Evolutionary conservation across 1,139 yeast genomes (phyloP).

Genomic region (Maudiozyma humilis): DNA sequence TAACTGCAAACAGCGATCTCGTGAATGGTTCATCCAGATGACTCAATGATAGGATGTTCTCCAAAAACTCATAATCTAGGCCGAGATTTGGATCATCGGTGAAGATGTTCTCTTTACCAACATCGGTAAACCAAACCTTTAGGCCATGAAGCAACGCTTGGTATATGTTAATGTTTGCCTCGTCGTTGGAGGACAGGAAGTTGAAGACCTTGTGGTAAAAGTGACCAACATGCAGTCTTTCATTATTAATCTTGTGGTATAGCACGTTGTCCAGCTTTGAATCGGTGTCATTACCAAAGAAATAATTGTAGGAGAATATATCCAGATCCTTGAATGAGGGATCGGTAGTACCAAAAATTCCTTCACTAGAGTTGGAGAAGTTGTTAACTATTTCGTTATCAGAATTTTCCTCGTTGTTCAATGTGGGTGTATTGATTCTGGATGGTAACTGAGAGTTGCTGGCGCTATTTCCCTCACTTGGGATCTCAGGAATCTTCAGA

Average conservation of each 20-base stretch:
- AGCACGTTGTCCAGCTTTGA: conserved; percentile 45
- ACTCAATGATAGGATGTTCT: conserved; percentile 39
- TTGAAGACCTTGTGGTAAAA: conserved; percentile 53
- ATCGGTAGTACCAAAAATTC: conserved; percentile 1
- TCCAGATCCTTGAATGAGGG: conserved; percentile 45
- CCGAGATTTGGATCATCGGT: conserved; percentile 44
- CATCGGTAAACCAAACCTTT: conserved; percentile 77
- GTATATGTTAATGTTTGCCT: conserved; percentile 63
- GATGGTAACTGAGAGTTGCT: conserved; percentile 28
- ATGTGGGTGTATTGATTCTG: conserved; percentile 26
- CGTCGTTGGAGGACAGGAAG: conserved; percentile 43
- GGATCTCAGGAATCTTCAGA: not conserved
- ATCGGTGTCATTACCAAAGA: conserved; percentile 34
- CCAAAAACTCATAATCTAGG: conserved; percentile 41
- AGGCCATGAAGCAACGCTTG: conserved; percentile 58
- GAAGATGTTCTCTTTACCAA: conserved; percentile 65
- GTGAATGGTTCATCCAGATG: conserved; percentile 60
- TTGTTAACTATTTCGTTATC: not conserved
- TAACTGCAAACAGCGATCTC: conserved; percentile 65
- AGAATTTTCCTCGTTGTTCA: not conserved
- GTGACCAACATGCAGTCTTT: conserved; percentile 57
- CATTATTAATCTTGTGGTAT: conserved; percentile 54
- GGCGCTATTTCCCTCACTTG: not conserved
- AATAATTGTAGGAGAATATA: conserved; percentile 51
- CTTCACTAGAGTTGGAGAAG: not conserved